Evolutionary conservation across 2,329 filamentous ascomycete species (phyloP).

Genomic region (Beauveria scarabaeidicola): DNA sequence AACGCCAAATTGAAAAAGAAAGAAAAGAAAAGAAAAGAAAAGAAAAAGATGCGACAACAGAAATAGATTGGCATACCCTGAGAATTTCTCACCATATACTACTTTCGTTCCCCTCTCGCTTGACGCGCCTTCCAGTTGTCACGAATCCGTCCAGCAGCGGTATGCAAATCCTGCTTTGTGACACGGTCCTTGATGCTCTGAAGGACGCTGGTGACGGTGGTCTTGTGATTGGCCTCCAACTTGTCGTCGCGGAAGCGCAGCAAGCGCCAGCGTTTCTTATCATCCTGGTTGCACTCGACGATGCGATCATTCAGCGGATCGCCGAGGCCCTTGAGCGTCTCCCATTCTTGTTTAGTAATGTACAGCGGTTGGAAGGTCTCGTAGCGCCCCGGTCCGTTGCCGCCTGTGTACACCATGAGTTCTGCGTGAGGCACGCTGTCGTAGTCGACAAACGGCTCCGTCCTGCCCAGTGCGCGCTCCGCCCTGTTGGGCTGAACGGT

Average conservation of each 20-base stretch:
- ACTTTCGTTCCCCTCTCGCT: conserved; percentile 21
- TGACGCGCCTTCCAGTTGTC: conserved; percentile 67
- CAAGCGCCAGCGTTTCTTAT: conserved; percentile 69
- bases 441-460: conserved; percentile 64
- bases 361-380: conserved; percentile 58
- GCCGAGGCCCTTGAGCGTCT: conserved; percentile 61
- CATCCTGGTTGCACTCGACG: conserved; percentile 81
- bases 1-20: not conserved
- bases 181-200: conserved; percentile 85
- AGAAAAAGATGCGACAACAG: not conserved
- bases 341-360: conserved; percentile 74
- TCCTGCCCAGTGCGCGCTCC: conserved; percentile 58
- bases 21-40: not conserved
- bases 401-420: conserved; percentile 61
- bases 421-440: conserved; percentile 67
- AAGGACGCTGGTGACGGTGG: conserved; percentile 75
- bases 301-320: conserved; percentile 79
- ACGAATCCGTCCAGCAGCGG: conserved; percentile 60
- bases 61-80: not conserved
- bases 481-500: conserved; percentile 56
- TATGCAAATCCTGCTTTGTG: conserved; percentile 70
- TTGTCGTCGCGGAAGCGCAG: conserved; percentile 92
- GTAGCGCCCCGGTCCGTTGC: conserved; percentile 45
- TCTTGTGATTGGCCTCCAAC: conserved; percentile 78
- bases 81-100: not conserved